These are phyloP conservation scores for Myrica gale DNA, from an alignment of 306 rosid species.

Conservation along the genomic window DNA sequence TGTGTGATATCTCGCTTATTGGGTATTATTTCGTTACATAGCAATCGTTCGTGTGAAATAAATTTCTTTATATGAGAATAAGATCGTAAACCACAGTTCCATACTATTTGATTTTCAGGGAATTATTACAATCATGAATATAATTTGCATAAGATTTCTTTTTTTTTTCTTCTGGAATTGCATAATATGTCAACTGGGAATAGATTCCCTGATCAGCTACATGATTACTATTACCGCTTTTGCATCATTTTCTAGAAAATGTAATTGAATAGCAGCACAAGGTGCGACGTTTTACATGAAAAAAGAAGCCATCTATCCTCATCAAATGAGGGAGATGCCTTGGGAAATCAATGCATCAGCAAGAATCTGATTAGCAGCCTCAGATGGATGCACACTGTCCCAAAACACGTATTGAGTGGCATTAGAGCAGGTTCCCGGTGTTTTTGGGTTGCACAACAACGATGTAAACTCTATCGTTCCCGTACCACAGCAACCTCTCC, in stretches of 20 bases:
- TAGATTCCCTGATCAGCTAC: slow-evolving; percentile 12
- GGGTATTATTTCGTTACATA: not conserved
- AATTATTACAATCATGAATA: slow-evolving; percentile 17
- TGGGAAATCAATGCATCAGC: slow-evolving; percentile 69
- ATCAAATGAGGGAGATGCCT: slow-evolving; percentile 67
- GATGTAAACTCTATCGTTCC: slow-evolving; percentile 70
- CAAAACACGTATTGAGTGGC: slow-evolving; percentile 89
- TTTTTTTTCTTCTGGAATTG: not conserved
- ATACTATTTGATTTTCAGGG: slow-evolving; percentile 19
- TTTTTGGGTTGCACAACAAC: slow-evolving; percentile 67
- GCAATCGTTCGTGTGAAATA: not conserved
- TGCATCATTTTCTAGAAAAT: slow-evolving; percentile 26
- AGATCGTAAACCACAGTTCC: not conserved
- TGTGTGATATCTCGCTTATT: not conserved
- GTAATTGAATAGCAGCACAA: slow-evolving; percentile 10
- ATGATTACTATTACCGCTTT: slow-evolving; percentile 22
- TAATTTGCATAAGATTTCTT: slow-evolving; percentile 10
- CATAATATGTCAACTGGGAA: slow-evolving; percentile 1
- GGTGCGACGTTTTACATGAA: not conserved
- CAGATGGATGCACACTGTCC: slow-evolving; percentile 92
- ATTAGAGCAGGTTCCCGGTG: slow-evolving; percentile 83
- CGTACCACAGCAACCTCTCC: slow-evolving; percentile 94
- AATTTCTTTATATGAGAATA: not conserved
- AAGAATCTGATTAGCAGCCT: slow-evolving; percentile 82
- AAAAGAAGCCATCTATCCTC: slow-evolving; percentile 26